phyloP scores from a whole-genome alignment of 2,329 filamentous ascomycete species.

The Fusarium goolgardi region DNA sequence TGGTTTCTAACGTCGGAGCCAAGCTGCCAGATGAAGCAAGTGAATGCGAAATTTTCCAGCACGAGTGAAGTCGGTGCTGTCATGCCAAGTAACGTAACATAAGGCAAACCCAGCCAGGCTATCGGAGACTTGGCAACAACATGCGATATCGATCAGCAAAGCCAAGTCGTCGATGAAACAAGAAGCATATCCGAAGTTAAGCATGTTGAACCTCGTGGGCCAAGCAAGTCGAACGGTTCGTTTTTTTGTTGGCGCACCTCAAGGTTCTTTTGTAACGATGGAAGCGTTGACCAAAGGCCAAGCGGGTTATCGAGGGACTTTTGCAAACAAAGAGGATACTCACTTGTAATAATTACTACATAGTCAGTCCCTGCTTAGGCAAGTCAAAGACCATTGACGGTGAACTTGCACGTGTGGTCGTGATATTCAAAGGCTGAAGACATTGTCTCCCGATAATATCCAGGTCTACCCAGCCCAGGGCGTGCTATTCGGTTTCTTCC shows the following conservation, averaged over 20 bases:
- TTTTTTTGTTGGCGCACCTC: slow-evolving; percentile 11
- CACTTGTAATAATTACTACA: slow-evolving; percentile 36
- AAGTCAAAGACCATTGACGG: slow-evolving; percentile 6
- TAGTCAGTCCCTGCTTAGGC: slow-evolving; percentile 21
- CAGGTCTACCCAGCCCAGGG: slow-evolving; percentile 17
- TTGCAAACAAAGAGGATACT: slow-evolving; percentile 38
- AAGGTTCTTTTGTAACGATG: slow-evolving; percentile 35
- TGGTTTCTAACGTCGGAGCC: slow-evolving; percentile 26
- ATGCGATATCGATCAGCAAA: slow-evolving; percentile 8
- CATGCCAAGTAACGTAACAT: slow-evolving; percentile 30
- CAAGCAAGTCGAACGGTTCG: slow-evolving; percentile 28
- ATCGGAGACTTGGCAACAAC: slow-evolving; percentile 1
- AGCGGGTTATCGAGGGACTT: slow-evolving; percentile 39
- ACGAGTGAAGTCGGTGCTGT: neutral
- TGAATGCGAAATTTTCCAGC: slow-evolving; percentile 9
- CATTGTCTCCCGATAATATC: slow-evolving; percentile 24
- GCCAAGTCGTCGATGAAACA: neutral
- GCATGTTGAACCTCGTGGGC: slow-evolving; percentile 27
- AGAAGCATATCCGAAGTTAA: slow-evolving; percentile 26
- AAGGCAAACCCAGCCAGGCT: neutral
- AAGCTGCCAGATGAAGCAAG: slow-evolving; percentile 24
- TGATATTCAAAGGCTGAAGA: slow-evolving; percentile 7
- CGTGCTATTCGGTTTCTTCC: slow-evolving; percentile 11
- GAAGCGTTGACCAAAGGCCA: slow-evolving; percentile 22
- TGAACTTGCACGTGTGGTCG: slow-evolving; percentile 17